Evolutionary conservation across 129 eudicot genomes (phyloP).

Genomic region (Pseudognaphalium luteoalbum): DNA sequence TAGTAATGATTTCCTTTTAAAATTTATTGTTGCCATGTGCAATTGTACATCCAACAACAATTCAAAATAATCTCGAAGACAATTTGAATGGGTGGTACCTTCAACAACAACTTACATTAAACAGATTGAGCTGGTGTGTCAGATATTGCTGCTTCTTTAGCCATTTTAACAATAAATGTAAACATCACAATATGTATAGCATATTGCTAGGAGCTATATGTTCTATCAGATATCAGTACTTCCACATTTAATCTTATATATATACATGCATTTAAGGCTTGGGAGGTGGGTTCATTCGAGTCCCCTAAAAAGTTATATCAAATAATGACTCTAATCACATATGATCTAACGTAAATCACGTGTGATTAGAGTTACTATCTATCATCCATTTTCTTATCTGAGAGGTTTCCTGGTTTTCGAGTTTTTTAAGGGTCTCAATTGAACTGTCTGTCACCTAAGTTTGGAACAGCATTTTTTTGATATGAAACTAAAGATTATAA

Average conservation of each 20-base stretch:
- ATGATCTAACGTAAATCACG: neutral
- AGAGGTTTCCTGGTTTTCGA: neutral
- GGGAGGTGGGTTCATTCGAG: neutral
- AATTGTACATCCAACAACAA: constrained; percentile 20
- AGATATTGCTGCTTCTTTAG: constrained; percentile 14
- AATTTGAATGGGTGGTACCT: neutral
- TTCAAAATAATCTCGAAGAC: neutral
- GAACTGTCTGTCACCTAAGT: neutral
- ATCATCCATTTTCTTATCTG: neutral
- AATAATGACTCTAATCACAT: neutral
- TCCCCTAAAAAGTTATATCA: neutral
- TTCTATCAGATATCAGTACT: neutral
- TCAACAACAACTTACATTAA: constrained; percentile 13
- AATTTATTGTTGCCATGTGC: constrained; percentile 22
- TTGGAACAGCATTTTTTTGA: neutral
- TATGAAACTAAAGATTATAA: too few species aligned
- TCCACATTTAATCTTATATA: constrained; percentile 1
- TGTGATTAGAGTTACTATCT: neutral
- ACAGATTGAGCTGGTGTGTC: constrained; percentile 20
- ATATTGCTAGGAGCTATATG: constrained; percentile 7
- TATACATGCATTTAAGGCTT: neutral
- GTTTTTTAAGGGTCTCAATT: neutral
- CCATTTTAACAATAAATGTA: constrained; percentile 16
- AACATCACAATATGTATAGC: neutral
- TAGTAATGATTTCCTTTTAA: constrained; percentile 9